Percentiles rank a stretch among this genome's conserved stretches.
phyloP scores from a whole-genome alignment of 2,329 filamentous ascomycete species.

The Aspergillus ochraceus region DNA sequence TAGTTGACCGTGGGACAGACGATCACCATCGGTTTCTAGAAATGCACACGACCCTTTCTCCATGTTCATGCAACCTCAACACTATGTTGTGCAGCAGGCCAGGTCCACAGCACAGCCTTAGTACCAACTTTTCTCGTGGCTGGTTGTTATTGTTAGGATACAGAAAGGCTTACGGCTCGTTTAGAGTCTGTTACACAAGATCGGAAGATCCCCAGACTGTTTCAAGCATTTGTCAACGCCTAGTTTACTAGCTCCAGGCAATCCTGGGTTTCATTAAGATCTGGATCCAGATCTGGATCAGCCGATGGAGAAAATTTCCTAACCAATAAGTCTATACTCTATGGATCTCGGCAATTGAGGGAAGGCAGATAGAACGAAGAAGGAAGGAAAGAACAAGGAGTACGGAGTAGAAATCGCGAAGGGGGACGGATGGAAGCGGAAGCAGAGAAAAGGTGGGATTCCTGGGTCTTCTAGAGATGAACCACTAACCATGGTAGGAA shows the following conservation, averaged over 20 bases:
- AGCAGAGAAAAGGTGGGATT: conserved; percentile 5
- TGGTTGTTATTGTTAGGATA: neutral
- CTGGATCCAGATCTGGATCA: neutral
- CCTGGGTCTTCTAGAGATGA: conserved; percentile 6
- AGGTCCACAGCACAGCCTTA: conserved; percentile 12
- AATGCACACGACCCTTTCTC: conserved; percentile 8
- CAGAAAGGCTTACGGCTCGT: neutral
- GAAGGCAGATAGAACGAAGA: neutral
- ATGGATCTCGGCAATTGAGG: neutral
- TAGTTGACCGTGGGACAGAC: neutral
- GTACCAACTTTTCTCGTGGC: neutral
- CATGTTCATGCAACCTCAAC: conserved; percentile 1
- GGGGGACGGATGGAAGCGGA: neutral
- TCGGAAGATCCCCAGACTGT: neutral
- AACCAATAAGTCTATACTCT: neutral
- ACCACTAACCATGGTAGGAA: conserved; percentile 13
- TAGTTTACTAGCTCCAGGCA: neutral
- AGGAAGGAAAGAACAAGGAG: neutral
- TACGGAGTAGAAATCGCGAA: neutral
- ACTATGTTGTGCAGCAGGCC: conserved; percentile 13
- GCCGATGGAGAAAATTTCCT: neutral
- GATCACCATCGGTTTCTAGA: conserved; percentile 5
- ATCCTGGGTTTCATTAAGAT: neutral
- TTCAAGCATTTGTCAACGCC: neutral
- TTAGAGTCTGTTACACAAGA: neutral